A percentile compares a stretch with the other conserved stretches of the same genome.
Conservation (phyloP, 306 rosid genomes). For the Hippophae rhamnoides region DNA sequence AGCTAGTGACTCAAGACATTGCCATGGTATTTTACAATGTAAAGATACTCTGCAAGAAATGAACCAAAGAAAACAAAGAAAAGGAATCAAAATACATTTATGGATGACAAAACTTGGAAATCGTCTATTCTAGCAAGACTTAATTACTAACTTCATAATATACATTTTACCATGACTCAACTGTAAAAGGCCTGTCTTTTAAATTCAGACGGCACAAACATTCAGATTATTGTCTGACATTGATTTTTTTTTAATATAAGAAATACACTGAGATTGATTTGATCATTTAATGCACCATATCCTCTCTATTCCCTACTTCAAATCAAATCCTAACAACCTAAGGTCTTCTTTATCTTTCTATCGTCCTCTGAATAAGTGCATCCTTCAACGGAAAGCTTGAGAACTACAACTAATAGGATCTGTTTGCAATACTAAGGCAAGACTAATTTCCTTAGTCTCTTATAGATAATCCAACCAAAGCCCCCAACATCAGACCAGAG, state of each 20-base stretch:
- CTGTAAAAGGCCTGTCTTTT: background rate
- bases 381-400: background rate
- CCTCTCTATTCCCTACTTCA: background rate
- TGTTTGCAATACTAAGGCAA: background rate
- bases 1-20: background rate
- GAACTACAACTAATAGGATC: background rate
- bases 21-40: background rate
- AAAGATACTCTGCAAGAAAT: background rate
- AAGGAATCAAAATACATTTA: slow-evolving; percentile 1
- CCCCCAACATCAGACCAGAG: background rate
- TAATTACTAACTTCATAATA: background rate
- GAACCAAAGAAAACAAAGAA: background rate
- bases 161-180: background rate
- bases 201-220: background rate
- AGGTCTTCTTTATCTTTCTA: background rate
- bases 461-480: background rate
- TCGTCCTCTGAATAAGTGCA: background rate
- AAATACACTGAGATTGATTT: background rate
- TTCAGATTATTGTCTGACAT: background rate
- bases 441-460: background rate
- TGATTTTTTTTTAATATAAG: background rate
- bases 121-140: background rate
- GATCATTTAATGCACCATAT: background rate
- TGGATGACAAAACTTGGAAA: background rate
- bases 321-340: background rate